These are phyloP conservation scores for Aphanomyces invadans DNA, from an alignment of 352 stramenopile species.

Conservation along the genomic window DNA sequence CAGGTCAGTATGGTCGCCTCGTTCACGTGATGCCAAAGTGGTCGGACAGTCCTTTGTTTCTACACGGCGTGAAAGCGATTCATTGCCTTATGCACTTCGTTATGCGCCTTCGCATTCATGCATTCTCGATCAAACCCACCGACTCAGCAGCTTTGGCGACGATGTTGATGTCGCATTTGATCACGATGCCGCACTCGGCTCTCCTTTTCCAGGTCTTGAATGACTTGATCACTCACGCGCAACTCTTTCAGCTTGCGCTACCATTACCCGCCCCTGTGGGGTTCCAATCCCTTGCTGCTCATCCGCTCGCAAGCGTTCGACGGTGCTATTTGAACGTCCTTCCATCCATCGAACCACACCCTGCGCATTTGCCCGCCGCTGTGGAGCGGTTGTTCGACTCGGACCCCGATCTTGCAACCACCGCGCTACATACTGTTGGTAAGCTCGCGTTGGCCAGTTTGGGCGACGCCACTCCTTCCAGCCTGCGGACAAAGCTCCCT, in stretches of 20 bases:
- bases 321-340: neutral
- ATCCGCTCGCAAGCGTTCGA: neutral
- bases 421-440: neutral
- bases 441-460: neutral
- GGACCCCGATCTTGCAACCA: neutral
- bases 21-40: constrained; percentile 9
- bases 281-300: neutral
- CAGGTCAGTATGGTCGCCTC: neutral
- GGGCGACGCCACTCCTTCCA: constrained; percentile 26
- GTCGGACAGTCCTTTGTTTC: neutral
- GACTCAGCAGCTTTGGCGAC: neutral
- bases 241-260: neutral
- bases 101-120: neutral
- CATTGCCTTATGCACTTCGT: constrained; percentile 7
- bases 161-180: neutral
- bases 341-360: neutral
- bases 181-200: neutral
- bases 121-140: constrained; percentile 6
- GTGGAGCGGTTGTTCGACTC: constrained; percentile 12
- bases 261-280: neutral
- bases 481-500: constrained; percentile 19
- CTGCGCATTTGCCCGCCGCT: neutral
- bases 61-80: constrained; percentile 5
- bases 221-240: neutral
- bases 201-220: constrained; percentile 8